Evolutionary conservation across 176 grass and related monocot genomes (phyloP).

Genomic region (Eragrostis nindensis): DNA sequence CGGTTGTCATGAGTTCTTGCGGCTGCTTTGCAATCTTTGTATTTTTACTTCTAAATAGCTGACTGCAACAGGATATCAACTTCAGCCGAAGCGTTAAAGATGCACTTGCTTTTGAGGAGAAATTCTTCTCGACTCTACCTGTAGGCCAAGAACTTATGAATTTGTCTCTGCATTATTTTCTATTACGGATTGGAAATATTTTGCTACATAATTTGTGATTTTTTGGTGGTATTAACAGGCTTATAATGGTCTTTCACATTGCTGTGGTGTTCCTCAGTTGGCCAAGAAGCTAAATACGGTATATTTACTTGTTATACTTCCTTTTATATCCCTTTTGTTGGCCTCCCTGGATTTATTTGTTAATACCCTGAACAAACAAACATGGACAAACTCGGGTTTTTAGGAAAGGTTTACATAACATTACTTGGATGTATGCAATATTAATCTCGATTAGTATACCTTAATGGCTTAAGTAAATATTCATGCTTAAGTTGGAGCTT

Average conservation of each 20-base stretch:
- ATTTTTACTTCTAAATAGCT: conserved; percentile 32
- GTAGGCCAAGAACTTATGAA: conserved; percentile 46
- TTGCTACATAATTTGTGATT: conserved; percentile 10
- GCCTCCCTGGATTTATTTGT: conserved; percentile 11
- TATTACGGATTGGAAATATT: neutral
- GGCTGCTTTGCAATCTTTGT: conserved; percentile 10
- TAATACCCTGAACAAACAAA: conserved; percentile 23
- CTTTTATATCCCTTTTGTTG: conserved; percentile 23
- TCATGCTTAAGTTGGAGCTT: conserved; percentile 25
- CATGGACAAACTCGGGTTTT: neutral
- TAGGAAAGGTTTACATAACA: neutral
- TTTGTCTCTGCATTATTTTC: conserved; percentile 35
- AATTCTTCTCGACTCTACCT: conserved; percentile 85
- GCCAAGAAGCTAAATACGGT: conserved; percentile 97
- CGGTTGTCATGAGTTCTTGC: neutral
- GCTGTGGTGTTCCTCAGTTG: conserved; percentile 89
- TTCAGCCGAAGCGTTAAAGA: conserved; percentile 92
- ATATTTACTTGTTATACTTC: conserved; percentile 27
- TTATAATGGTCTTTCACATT: conserved; percentile 90
- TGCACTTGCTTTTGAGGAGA: conserved; percentile 84
- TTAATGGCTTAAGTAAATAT: neutral
- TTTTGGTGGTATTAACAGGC: conserved; percentile 59
- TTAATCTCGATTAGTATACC: conserved; percentile 4
- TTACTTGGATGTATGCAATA: conserved; percentile 28
- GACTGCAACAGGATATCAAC: conserved; percentile 84